These are phyloP conservation scores for Nannizziopsis arthrosporioides DNA, from an alignment of 2,329 filamentous ascomycete species.

Conservation along the genomic window DNA sequence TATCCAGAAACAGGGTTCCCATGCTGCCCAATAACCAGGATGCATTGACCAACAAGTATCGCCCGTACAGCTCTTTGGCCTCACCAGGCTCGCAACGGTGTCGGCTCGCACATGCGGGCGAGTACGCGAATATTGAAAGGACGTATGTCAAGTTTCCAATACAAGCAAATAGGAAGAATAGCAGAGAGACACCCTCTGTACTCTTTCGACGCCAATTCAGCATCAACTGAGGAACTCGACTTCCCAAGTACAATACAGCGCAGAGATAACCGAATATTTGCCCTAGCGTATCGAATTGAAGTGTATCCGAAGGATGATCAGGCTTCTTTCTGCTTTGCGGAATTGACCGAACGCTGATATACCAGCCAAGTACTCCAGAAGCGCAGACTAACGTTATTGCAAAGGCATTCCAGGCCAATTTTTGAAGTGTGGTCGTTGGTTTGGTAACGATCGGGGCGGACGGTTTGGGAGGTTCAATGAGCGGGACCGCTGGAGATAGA, in stretches of 20 bases:
- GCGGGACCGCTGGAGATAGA: conserved; percentile 71
- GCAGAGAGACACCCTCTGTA: conserved; percentile 81
- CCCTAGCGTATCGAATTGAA: conserved; percentile 63
- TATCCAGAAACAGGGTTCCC: conserved; percentile 73
- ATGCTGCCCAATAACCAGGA: conserved; percentile 85
- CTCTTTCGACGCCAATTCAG: conserved; percentile 87
- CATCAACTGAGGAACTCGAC: conserved; percentile 76
- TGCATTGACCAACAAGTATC: conserved; percentile 78
- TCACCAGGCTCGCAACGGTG: conserved; percentile 54
- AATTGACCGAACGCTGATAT: conserved; percentile 48
- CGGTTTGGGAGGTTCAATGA: conserved; percentile 45
- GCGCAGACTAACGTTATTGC: conserved; percentile 70
- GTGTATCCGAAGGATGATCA: conserved; percentile 32
- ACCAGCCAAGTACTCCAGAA: conserved; percentile 79
- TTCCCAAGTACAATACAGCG: conserved; percentile 77
- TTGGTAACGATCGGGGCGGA: conserved; percentile 15
- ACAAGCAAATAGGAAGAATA: conserved; percentile 95
- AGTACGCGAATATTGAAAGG: conserved; percentile 79
- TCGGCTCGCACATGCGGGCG: conserved; percentile 51
- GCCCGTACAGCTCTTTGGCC: conserved; percentile 54
- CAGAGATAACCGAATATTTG: conserved; percentile 93
- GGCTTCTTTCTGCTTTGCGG: conserved; percentile 16
- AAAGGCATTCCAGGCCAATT: conserved; percentile 58
- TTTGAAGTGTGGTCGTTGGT: conserved; percentile 29
- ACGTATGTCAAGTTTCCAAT: conserved; percentile 92